Evolutionary conservation across 2,329 filamentous ascomycete genomes (phyloP), one percentile per base, ranked within the genome.

Genomic region (Emydomyces testavorans): DNA sequence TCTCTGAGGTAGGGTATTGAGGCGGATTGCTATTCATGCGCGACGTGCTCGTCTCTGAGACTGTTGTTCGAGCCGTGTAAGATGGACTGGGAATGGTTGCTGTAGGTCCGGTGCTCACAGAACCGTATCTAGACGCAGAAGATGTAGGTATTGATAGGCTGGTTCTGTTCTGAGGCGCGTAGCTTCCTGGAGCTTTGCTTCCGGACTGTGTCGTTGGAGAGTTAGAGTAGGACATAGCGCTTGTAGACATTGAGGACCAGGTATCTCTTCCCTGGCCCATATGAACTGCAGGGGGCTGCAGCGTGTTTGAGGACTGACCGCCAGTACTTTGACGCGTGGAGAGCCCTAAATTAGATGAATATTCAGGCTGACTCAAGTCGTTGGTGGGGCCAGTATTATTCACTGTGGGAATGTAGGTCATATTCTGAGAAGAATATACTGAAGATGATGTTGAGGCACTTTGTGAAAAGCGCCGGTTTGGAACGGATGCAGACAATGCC

Each of bases 401-500:
- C 3, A 29, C 18, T 23, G 45, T 47, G 2, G 45, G 36, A n/a
- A 40, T 40, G 26, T 47, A 47, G 28, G 45, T 40, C 4, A 32
- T 18, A 18, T 16, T 40, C 10, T 47, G 35, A 20, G 8, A 7
- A 18, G 45, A 39, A 29, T 52, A 48, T 10, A 31, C 36, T 2
- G 36, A 37, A 6, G 41, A 38, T 11, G 23, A 37, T 24, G 26
- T 20, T 37, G 50, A 15, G 4, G n/a, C 13, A 6, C 34, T 37
- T 29, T 35, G 41, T 29, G 43, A 42, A 38, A 45, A 31, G 10
- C 37, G 45, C 15, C 15, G 26, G 16, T 34, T 6, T 21, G 50
- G 45, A 11, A 49, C 34, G 13, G 41, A 40, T 4, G 53, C 46
- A 20, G 53, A 54, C 6, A 54, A 29, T 15, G 49, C 51, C 15